These are phyloP conservation scores for Choricystis sp. DNA, from an alignment of 139 green algal genomes.

Conservation along the genomic window DNA sequence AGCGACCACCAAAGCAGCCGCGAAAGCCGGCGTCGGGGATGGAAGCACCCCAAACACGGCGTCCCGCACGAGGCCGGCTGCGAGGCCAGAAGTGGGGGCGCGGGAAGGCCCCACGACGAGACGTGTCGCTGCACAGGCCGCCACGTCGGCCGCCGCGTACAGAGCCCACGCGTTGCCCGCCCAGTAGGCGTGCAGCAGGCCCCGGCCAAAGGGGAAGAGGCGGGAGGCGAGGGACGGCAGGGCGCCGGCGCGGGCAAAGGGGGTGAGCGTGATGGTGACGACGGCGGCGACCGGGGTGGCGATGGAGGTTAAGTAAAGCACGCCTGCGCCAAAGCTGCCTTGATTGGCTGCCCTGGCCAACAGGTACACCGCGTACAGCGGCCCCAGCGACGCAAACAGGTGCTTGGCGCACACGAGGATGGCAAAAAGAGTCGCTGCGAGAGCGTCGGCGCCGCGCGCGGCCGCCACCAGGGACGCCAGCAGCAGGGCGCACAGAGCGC, in stretches of 20 bases:
- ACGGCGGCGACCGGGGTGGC: not conserved
- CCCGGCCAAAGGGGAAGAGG: conserved; percentile 84
- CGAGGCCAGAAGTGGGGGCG: conserved; percentile 1
- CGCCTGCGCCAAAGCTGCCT: too few species aligned
- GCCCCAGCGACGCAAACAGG: conserved; percentile 72
- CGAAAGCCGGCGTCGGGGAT: conserved; percentile 42
- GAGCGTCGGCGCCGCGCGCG: conserved; percentile 9
- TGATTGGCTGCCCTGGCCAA: too few species aligned
- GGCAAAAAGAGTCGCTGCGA: conserved; percentile 45
- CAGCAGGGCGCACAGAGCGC: conserved; percentile 60
- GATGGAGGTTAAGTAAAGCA: not conserved
- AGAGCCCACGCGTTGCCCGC: conserved; percentile 88
- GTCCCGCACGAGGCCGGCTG: conserved; percentile 57
- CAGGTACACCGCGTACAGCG: conserved; percentile 51
- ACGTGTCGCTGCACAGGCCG: conserved; percentile 9
- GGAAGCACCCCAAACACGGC: conserved; percentile 56
- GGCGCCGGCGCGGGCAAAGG: conserved; percentile 8
- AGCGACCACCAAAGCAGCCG: conserved; percentile 17
- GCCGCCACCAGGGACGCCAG: conserved; percentile 36
- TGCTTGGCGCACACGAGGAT: conserved; percentile 87
- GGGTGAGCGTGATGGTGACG: not conserved
- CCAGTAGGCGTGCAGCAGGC: conserved; percentile 89
- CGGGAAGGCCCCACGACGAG: not conserved
- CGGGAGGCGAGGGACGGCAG: conserved; percentile 9
- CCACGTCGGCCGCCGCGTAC: conserved; percentile 67